A percentile compares a stretch with the other conserved stretches of the same genome.
These are phyloP conservation scores for Jaltomata sinuosa DNA, from an alignment of 257 asterid species.

Conservation along the genomic window DNA sequence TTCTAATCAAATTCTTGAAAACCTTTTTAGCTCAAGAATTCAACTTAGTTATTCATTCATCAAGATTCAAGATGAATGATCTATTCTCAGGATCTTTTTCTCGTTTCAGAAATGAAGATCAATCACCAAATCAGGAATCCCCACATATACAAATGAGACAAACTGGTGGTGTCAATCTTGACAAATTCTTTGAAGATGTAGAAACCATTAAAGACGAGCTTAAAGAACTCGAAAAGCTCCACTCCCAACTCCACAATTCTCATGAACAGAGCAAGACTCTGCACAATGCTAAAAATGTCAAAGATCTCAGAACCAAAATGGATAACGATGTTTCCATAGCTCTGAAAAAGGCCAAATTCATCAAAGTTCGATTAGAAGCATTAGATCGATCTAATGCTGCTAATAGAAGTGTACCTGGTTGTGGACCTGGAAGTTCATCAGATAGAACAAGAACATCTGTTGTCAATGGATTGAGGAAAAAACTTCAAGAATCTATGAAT, in stretches of 20 bases:
- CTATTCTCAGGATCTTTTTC: conserved; percentile 67
- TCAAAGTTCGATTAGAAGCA: conserved; percentile 47
- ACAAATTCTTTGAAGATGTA: conserved; percentile 27
- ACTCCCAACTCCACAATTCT: conserved; percentile 5
- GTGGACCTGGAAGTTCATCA: conserved; percentile 67
- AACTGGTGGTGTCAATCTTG: conserved; percentile 16
- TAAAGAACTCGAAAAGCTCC: conserved; percentile 14
- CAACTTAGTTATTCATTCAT: neutral
- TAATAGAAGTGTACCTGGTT: conserved; percentile 48
- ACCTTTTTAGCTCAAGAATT: neutral
- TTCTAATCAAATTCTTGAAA: neutral
- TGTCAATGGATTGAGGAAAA: conserved; percentile 56
- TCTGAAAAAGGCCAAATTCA: conserved; percentile 40
- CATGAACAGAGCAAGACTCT: conserved; percentile 31
- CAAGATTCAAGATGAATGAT: conserved; percentile 41
- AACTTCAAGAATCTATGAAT: conserved; percentile 52
- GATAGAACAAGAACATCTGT: conserved; percentile 64
- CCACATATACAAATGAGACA: conserved; percentile 27
- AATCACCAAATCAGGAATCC: conserved; percentile 28
- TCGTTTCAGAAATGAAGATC: conserved; percentile 27
- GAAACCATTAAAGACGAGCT: conserved; percentile 25
- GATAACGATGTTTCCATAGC: conserved; percentile 20
- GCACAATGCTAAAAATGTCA: conserved; percentile 22
- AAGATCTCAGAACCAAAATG: conserved; percentile 23
- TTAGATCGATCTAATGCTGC: conserved; percentile 54